Evolutionary conservation across 805 yeast genomes (phyloP), one percentile per base, ranked within the genome.

Genomic region (Starmerella potacharoeniae): DNA sequence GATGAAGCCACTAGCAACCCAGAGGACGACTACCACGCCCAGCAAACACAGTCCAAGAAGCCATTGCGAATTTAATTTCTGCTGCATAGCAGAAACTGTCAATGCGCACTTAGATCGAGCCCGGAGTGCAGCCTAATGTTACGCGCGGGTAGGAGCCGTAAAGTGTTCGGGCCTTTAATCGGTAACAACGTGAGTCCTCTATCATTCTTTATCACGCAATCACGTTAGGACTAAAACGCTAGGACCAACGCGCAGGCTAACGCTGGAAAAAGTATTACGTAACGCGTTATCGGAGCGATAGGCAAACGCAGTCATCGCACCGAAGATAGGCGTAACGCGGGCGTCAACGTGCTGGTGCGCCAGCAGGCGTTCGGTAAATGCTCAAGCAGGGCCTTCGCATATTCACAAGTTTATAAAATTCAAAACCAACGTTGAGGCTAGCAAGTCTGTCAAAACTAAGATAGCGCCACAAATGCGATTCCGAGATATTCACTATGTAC

Each of bases 1-100:
- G 48, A 91, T 68, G 62, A 89, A 91, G 4, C 95, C 86, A 4
- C 96, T 87, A 39, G 84, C 71, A 10, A 93, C 97, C 98, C 98
- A 91, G 29, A 88, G 77, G 1, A 86, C 67, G 31, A 91, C 87
- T 46, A 90, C 97, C 45, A 84, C 73, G 1, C 80, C 75, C 29
- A 90, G 75, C 70, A 86, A 78, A 28, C 83, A 61, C 28, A 91
- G 76, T 2, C 97, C 97, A 22, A 86, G 64, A 0, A 83, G 73
- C 97, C 97, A 89, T 58, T 77, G 59, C 13, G 60, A 40, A 29
- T 50, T 41, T 11, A 43, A 37, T 28, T 9, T 41, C 50, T 33
- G 49, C 30, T 36, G 31, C 46, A 31, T 48, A 6, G 6, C 29
- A 22, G 43, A 8, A 22, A 17, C 6, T 7, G n/a, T 1, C 43